Evolutionary conservation across 345 rosid genomes (phyloP), one percentile per base, ranked within the genome.

Genomic region (Rubroshorea leprosula): DNA sequence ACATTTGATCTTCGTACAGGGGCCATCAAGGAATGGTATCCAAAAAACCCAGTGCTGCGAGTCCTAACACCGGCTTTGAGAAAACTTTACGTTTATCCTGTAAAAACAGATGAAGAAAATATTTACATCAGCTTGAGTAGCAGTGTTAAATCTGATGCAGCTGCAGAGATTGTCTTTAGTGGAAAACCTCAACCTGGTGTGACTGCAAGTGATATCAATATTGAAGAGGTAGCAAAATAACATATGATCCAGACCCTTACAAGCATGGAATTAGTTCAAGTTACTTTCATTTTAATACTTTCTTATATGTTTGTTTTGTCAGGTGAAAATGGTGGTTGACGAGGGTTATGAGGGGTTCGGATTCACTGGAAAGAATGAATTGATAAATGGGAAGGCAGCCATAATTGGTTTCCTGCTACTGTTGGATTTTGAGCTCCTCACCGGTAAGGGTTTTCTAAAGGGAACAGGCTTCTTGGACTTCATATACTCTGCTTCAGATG

Each of bases 401-500:
- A 76, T 76, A 38, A 83, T 89, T 44, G 98, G 98, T 19, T 92
- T 92, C 80, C 80, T 92, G 63, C 58, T 84, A 60, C 74, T 92
- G 67, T 58, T 92, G 72, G 98, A 89, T 78, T 86, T 92, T 48
- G 98, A 92, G 67, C 83, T 92, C 68, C 67, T 92, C 81, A 92
- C 98, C 0, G 97, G 97, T 53, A 83, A 84, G 72, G 98, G 98
- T 60, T 68, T 92, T 53, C 88, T 92, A 56, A 92, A 92, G 59
- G 96, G 96, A 51, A 86, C 89, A 1, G 93, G 98, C 14, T 86
- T 92, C 78, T 76, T 92, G 82, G 95, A 92, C 79, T 86, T 92
- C 55, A 68, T 92, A 6, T 89, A 86, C 64, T 24, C 84, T 61
- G 77, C 73, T 56, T 63, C 95, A 10, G 60, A 83, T 70, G 89